Conservation (phyloP, 2,329 filamentous ascomycete genomes). For the Leptographium lundbergii region DNA sequence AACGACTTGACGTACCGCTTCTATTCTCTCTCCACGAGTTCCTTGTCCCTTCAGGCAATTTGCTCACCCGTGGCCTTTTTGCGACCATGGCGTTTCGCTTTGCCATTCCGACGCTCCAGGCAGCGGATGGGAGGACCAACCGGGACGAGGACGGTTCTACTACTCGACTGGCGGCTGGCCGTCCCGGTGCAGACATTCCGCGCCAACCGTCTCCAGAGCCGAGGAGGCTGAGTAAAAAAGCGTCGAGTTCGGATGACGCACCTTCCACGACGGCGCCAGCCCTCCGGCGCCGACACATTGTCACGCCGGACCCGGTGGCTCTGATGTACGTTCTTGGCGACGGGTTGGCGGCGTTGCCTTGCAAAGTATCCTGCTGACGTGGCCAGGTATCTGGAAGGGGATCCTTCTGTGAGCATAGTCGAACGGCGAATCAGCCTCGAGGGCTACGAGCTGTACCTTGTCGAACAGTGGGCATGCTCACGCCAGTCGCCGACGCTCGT, state of each 20-base stretch:
- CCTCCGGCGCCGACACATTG: conserved; percentile 30
- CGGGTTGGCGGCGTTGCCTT: background rate
- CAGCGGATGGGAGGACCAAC: conserved; percentile 14
- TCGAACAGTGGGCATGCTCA: conserved; percentile 97
- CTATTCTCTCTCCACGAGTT: background rate
- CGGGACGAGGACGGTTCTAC: conserved; percentile 26
- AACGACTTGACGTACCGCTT: background rate
- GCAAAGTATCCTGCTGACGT: background rate
- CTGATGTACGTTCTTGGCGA: conserved; percentile 29
- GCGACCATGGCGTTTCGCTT: conserved; percentile 19
- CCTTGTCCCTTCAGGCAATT: background rate
- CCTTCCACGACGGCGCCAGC: background rate
- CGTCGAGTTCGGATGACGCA: background rate
- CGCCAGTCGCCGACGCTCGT: conserved; percentile 80
- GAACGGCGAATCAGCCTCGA: conserved; percentile 56
- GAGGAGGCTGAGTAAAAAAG: background rate
- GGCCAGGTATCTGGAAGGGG: conserved; percentile 68
- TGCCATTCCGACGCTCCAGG: background rate
- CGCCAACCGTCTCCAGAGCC: background rate
- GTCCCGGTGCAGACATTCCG: background rate
- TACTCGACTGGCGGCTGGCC: conserved; percentile 17
- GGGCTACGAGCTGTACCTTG: conserved; percentile 86
- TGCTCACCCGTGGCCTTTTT: background rate
- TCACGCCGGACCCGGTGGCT: conserved; percentile 46
- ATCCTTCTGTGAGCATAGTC: conserved; percentile 61